Evolutionary conservation across 2,329 filamentous ascomycete species (phyloP), one percentile per base, ranked within the genome.

Genomic region (Fusarium phyllophilum): DNA sequence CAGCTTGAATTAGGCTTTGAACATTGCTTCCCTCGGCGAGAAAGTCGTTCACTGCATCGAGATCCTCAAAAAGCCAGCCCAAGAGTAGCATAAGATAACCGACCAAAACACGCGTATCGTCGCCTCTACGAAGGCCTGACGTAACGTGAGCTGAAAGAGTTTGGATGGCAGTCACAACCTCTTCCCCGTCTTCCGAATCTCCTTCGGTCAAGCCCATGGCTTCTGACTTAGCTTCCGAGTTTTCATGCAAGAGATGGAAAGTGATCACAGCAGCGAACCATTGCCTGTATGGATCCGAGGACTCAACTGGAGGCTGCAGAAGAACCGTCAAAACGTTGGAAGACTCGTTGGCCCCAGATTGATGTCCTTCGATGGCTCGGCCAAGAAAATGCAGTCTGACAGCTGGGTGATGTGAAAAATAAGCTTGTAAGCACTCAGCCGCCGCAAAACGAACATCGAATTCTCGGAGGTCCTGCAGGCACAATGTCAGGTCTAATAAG

Each of bases 111-210:
- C 95, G 89, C 75, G 94, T 89, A 78, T 98, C 94, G 55, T 95
- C 91, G 20, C 89, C 89, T 44, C 92, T 89, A 76, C 94, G 91
- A 22, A 98, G 86, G 8, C 93, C 93, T 58, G 91, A 90, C 39
- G 97, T 89, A n/a, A 99, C 86, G 79, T 98, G 96, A 9, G 93
- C 93, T 14, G 95, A 90, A 67, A 98, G 89, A 3, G 92, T 93
- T 81, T 99, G 96, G 57, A 99, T 94, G 78, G 94, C 94, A 1
- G 96, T 98, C 18, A 99, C 92, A 18, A 98, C 94, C 82, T 99
- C 96, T 84, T 99, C 96, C 8, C 96, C 96, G 75, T 88, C 94
- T 39, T 92, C 91, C 29, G 94, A 93, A 81, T 98, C 94, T 17
- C 96, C 96, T 82, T 98, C 96, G 1, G 91, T 94, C 26, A 99